These are phyloP conservation scores for Fusarium concolor DNA, from an alignment of 2,329 filamentous ascomycete species.

Conservation along the genomic window DNA sequence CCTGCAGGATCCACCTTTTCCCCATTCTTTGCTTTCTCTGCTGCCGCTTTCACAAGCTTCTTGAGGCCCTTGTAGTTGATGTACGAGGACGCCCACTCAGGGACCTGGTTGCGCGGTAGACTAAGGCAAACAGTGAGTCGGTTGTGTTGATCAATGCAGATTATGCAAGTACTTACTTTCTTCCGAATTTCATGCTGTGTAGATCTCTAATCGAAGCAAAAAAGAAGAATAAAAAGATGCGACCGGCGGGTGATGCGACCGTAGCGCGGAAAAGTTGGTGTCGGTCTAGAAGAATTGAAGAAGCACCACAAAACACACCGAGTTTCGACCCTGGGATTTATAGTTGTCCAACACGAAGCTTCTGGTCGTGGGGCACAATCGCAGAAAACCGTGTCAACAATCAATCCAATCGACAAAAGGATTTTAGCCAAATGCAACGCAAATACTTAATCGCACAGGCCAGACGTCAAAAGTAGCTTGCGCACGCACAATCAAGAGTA, in stretches of 20 bases:
- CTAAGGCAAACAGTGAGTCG: constrained; percentile 53
- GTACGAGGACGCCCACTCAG: constrained; percentile 85
- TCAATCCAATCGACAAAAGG: neutral
- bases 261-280: neutral
- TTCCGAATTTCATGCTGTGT: constrained; percentile 69
- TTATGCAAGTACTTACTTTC: constrained; percentile 61
- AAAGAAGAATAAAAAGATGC: constrained; percentile 13
- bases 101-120: constrained; percentile 84
- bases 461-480: constrained; percentile 34
- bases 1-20: constrained; percentile 89
- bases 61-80: constrained; percentile 94
- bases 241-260: constrained; percentile 5
- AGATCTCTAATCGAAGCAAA: constrained; percentile 3
- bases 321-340: constrained; percentile 14
- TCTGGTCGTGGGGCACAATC: constrained; percentile 1
- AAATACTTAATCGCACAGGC: constrained; percentile 2
- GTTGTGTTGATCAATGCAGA: neutral
- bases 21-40: constrained; percentile 72
- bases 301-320: constrained; percentile 13
- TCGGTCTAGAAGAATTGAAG: constrained; percentile 11
- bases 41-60: constrained; percentile 89
- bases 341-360: constrained; percentile 16
- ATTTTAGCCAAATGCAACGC: constrained; percentile 13
- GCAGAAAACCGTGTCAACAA: neutral
- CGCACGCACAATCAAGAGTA: constrained; percentile 30